Base-by-base conservation (phyloP, 23 red algal genomes). In the Gracilaria domingensis region DNA sequence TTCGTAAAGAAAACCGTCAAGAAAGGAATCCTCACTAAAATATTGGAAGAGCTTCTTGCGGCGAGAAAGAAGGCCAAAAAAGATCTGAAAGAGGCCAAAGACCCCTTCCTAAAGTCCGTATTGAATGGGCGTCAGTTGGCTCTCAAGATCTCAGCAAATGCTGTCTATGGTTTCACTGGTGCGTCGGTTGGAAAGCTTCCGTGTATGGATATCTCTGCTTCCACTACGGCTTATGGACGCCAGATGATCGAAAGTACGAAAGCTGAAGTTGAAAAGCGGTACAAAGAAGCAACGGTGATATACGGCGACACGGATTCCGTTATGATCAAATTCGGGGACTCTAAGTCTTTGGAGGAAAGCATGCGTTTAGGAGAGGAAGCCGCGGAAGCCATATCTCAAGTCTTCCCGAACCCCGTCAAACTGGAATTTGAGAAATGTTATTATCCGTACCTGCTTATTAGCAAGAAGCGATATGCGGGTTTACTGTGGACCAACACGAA, bases 401-500 rank as follows among this genome's bases (percentile, higher is more conserved):
- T 67, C 35, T 99, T 99, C 85, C 97, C 97, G 14, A 87, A 76
- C 59, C 97, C 97, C 0, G 93, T 99, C 8, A 94, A 95, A 76
- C 94, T 99, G 8, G 97, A 99, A 72, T 99, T 99, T 89, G 97
- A 99, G 66, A 99, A 99, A 71, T 95, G 91, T 48, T 99, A 99
- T 57, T 96, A 92, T 89, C 97, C 97, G 20, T 99, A 96, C 83
- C 73, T 99, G 73, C 82, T 99, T 12, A 95, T 99, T 17, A 95
- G 72, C 60, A 99, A 99, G 94, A 99, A 99, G 55, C 89, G 97
- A 34, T 99, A 99, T 56, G 97, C 97, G 12, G 97, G 97, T 47
- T 91, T 96, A 50, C 89, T 93, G 0, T 99, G 97, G 97, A 99
- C 97, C 14, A 91, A 87, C 11, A 55, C 83, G 11, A 86, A 96